Evolutionary conservation across 495 filamentous ascomycete species (phyloP).

Genomic region (Hypoxylon rickii): DNA sequence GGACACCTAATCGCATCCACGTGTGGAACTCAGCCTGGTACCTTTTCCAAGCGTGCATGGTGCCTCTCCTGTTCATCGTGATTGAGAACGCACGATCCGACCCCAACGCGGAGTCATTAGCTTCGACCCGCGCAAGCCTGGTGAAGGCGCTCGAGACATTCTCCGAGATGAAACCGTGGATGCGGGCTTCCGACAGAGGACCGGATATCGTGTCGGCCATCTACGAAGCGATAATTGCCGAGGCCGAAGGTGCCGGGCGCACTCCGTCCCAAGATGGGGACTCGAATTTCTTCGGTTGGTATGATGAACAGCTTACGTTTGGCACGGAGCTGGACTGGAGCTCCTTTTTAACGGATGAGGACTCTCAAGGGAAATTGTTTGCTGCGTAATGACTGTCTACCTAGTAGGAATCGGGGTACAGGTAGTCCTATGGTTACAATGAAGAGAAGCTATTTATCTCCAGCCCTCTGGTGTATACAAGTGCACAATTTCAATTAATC

Average conservation of each 20-base stretch:
- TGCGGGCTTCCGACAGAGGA: constrained; percentile 28
- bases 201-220: constrained; percentile 31
- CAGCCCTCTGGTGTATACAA: too few relatives aligned
- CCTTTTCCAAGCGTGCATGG: constrained; percentile 38
- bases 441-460: too few relatives aligned
- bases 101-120: constrained; percentile 12
- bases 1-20: constrained; percentile 33
- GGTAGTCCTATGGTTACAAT: too few relatives aligned
- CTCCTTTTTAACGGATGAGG: constrained; percentile 30
- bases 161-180: constrained; percentile 37
- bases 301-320: constrained; percentile 34
- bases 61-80: constrained; percentile 28
- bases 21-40: constrained; percentile 39
- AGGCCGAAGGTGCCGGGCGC: constrained; percentile 21
- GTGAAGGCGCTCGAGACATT: constrained; percentile 33
- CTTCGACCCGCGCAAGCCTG: constrained; percentile 26
- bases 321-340: constrained; percentile 31
- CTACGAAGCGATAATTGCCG: constrained; percentile 30
- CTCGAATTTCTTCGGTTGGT: constrained; percentile 36
- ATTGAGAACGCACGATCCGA: constrained; percentile 20
- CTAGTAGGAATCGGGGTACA: too few relatives aligned
- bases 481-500: too few relatives aligned
- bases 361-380: constrained; percentile 24
- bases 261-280: constrained; percentile 33
- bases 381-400: constrained; percentile 2